Evolutionary conservation across 768 basidiomycete genomes (phyloP).

Genomic region (Agaricus blazei): DNA sequence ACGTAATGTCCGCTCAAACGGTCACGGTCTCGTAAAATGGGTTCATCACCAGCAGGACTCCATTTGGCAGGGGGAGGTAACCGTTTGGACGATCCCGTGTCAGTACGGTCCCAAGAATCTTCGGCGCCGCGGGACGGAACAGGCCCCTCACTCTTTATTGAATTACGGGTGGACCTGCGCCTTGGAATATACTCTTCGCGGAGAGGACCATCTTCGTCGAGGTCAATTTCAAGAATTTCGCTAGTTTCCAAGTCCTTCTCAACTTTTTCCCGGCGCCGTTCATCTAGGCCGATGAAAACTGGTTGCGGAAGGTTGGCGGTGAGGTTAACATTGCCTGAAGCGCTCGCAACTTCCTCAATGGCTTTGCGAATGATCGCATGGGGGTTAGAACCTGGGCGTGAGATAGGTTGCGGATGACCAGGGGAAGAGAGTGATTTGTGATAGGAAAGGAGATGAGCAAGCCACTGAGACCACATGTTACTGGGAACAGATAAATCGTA

Average conservation of each 20-base stretch:
- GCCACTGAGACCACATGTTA: constrained; percentile 67
- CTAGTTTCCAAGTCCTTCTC: constrained; percentile 36
- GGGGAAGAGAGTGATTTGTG: constrained; percentile 60
- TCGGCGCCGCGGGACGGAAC: constrained; percentile 9
- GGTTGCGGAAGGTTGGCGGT: constrained; percentile 45
- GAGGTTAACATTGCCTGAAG: constrained; percentile 29
- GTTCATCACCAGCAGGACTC: constrained; percentile 80
- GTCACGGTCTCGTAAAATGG: constrained; percentile 51
- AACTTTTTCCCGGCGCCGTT: constrained; percentile 48
- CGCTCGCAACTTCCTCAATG: constrained; percentile 65
- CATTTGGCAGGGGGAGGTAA: constrained; percentile 76
- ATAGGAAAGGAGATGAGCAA: constrained; percentile 57
- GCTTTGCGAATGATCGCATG: constrained; percentile 62
- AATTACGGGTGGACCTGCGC: constrained; percentile 36
- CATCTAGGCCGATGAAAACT: constrained; percentile 68
- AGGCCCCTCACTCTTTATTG: constrained; percentile 4
- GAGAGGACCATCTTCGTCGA: constrained; percentile 80
- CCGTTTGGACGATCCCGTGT: constrained; percentile 22
- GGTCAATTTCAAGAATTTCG: constrained; percentile 66
- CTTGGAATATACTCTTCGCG: constrained; percentile 77
- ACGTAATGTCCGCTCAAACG: constrained; percentile 55
- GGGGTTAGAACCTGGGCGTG: constrained; percentile 69
- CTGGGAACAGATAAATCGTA: constrained; percentile 68
- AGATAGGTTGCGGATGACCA: constrained; percentile 66
- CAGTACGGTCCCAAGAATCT: constrained; percentile 17